Evolutionary conservation across 2,329 filamentous ascomycete genomes (phyloP), one percentile per base, ranked within the genome.

Genomic region (Stagonosporopsis rhizophila): DNA sequence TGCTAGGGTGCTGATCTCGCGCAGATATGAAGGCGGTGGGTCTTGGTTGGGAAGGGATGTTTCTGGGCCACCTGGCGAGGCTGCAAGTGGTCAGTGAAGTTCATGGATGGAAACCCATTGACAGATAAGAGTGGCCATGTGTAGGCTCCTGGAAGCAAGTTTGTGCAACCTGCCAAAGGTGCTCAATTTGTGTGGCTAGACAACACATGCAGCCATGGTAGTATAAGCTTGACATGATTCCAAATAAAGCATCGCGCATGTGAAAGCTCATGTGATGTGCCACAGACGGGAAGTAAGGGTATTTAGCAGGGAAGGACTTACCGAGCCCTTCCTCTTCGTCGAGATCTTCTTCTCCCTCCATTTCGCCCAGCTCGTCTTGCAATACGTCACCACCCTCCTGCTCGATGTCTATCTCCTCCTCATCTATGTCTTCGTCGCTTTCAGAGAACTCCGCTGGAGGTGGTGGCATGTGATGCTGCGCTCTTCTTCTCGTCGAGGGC

Each of bases 1-100:
- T 28, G 90, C 91, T 19, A 95, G 82, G 60, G 92, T 92, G 66
- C 89, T 91, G 72, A 95, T 94, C 72, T 95, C 91, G 73, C 92
- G 93, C 59, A 94, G 80, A 39, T 79, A 74, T 1, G 77, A 70
- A 12, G 79, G 80, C 57, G 79, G 68, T 66, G 77, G 60, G 20
- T 67, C 63, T 19, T 58, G 55, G 27, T 63, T 67, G 28, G 60
- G 63, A n/a, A 64, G 57, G 11, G 52, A 40, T 5, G 53, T 56
- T 5, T 57, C 46, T 51, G 52, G 48, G 15, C 58, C 52, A 39
- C 60, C 49, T 34, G 67, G 62, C 12, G 65, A 67, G 28, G 47
- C 65, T 64, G 37, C 55, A 53, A 27, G 32, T 28, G 15, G 41
- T 58, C 37, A 58, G 39, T 46, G 27, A 34, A 17, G 20, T 27